These are phyloP conservation scores for Raffaelea albimanens DNA, from an alignment of 2,329 filamentous ascomycete genomes.

Conservation along the genomic window DNA sequence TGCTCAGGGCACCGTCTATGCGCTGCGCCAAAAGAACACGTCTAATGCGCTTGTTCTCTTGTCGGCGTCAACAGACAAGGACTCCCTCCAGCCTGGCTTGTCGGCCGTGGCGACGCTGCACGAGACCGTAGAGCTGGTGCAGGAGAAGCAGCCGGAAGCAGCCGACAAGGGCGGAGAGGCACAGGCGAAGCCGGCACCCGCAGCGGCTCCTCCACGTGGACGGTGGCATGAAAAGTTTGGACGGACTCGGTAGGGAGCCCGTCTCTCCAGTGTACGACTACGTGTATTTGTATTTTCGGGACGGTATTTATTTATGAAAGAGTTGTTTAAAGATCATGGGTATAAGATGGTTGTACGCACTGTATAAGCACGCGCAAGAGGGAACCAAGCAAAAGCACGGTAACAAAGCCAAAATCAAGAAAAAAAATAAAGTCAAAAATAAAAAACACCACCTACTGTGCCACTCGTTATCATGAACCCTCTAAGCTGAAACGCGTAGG, in stretches of 20 bases:
- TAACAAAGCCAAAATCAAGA: too few species aligned
- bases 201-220: conserved; percentile 26
- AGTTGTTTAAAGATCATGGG: neutral
- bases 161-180: neutral
- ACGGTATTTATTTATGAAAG: neutral
- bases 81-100: conserved; percentile 25
- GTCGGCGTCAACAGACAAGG: conserved; percentile 16
- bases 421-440: too few species aligned
- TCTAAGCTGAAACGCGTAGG: too few species aligned
- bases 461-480: too few species aligned
- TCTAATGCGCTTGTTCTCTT: conserved; percentile 57
- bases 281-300: too few species aligned
- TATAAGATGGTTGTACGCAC: too few species aligned
- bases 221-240: conserved; percentile 56
- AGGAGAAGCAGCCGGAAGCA: conserved; percentile 18
- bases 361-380: too few species aligned
- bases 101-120: conserved; percentile 45
- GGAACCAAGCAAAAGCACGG: too few species aligned
- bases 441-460: too few species aligned
- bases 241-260: too few species aligned
- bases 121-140: conserved; percentile 52
- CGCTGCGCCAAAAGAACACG: conserved; percentile 56
- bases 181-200: neutral
- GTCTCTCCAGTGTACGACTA: too few species aligned
- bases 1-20: conserved; percentile 42